These are phyloP conservation scores for Diaporthe vexans DNA, from an alignment of 2,329 filamentous ascomycete genomes.

Conservation along the genomic window DNA sequence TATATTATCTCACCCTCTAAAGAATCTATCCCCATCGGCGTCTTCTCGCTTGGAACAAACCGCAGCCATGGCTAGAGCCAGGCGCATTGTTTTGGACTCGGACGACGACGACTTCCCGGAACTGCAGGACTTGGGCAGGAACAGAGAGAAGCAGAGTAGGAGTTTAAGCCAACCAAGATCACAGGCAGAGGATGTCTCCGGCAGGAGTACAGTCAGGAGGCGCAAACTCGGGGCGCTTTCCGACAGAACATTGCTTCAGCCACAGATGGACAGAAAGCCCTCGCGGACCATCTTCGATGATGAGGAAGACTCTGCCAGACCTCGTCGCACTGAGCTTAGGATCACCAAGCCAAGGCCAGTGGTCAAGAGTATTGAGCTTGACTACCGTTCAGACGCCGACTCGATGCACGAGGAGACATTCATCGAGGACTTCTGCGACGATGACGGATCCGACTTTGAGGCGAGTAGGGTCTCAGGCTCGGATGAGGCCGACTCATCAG, in stretches of 20 bases:
- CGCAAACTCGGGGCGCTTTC: slow-evolving; percentile 35
- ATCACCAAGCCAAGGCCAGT: slow-evolving; percentile 5
- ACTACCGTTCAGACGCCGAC: slow-evolving; percentile 26
- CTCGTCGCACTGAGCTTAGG: slow-evolving; percentile 33
- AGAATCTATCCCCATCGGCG: background rate
- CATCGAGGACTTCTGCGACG: slow-evolving; percentile 36
- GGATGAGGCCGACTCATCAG: slow-evolving; percentile 23
- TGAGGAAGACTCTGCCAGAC: slow-evolving; percentile 2
- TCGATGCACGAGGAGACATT: slow-evolving; percentile 40
- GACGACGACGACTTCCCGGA: slow-evolving; percentile 61
- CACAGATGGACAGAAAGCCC: background rate
- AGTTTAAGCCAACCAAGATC: background rate
- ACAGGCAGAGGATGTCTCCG: background rate
- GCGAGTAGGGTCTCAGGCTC: slow-evolving; percentile 18
- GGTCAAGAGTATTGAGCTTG: background rate
- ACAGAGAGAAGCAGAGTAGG: background rate
- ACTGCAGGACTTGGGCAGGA: slow-evolving; percentile 49
- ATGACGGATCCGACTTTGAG: slow-evolving; percentile 37
- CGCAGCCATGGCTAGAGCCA: slow-evolving; percentile 36
- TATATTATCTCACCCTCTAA: too few species aligned
- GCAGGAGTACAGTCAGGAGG: slow-evolving; percentile 33
- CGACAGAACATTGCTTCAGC: slow-evolving; percentile 35
- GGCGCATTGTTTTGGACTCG: slow-evolving; percentile 46
- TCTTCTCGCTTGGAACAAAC: background rate
- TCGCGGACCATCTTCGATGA: slow-evolving; percentile 18